Percentiles rank a stretch among this genome's conserved stretches.
Conservation (phyloP, 1,284 basidiomycete species). For the Trichosporon asahii region DNA sequence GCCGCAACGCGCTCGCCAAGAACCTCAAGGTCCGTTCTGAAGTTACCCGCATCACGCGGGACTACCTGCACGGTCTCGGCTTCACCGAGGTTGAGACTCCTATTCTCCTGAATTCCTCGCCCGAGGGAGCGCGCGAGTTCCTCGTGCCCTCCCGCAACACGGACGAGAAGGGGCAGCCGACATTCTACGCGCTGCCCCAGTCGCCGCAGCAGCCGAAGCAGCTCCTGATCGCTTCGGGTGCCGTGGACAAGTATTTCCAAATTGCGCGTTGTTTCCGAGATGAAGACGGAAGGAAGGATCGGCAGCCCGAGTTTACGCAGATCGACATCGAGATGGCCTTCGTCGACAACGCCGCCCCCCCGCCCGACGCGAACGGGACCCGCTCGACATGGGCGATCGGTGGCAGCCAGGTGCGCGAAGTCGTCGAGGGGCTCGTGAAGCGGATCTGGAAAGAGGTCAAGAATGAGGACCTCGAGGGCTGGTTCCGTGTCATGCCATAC, state of each 20-base stretch:
- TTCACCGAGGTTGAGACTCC: constrained; percentile 94
- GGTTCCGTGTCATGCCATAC: constrained; percentile 79
- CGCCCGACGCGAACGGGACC: constrained; percentile 46
- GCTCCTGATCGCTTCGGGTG: constrained; percentile 85
- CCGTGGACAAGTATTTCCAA: constrained; percentile 84
- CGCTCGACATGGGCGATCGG: constrained; percentile 71
- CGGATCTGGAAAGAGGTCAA: constrained; percentile 68
- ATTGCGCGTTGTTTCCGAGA: constrained; percentile 92
- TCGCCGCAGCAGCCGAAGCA: constrained; percentile 97
- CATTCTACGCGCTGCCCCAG: constrained; percentile 87
- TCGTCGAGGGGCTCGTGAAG: constrained; percentile 68
- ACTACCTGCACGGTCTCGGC: constrained; percentile 67
- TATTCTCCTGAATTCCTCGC: constrained; percentile 83
- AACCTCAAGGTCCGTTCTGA: constrained; percentile 77
- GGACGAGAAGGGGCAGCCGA: constrained; percentile 49
- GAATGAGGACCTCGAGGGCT: constrained; percentile 59
- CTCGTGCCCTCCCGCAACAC: constrained; percentile 75
- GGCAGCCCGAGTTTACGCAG: constrained; percentile 96
- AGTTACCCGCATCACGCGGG: constrained; percentile 72
- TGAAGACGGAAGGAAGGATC: constrained; percentile 88
- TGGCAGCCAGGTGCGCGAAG: constrained; percentile 69
- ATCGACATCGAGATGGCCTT: constrained; percentile 96
- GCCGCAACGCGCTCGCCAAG: constrained; percentile 65
- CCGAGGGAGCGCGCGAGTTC: constrained; percentile 91
- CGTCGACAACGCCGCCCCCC: constrained; percentile 69